Conservation (phyloP, 1,284 basidiomycete genomes). For the Mycena citricolor region DNA sequence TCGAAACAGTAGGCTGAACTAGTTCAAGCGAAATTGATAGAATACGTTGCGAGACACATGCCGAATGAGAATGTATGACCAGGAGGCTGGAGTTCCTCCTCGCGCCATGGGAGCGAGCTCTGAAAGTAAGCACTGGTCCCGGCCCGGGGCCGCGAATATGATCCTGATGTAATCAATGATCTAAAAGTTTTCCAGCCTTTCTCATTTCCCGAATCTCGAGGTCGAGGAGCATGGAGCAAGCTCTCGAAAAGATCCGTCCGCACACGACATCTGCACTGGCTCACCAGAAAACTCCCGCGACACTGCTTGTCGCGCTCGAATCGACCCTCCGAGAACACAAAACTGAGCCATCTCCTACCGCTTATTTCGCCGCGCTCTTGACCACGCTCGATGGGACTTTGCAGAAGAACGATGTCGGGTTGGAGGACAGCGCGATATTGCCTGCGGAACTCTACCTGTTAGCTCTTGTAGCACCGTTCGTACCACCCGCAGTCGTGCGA, state of each 20-base stretch:
- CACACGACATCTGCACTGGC: constrained; percentile 80
- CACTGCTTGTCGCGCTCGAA: constrained; percentile 87
- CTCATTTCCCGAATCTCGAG: constrained; percentile 9
- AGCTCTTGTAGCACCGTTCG: constrained; percentile 74
- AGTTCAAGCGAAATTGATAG: constrained; percentile 1
- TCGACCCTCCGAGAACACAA: constrained; percentile 81
- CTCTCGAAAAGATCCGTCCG: constrained; percentile 84
- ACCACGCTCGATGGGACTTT: constrained; percentile 77
- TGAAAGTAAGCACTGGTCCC: constrained; percentile 2
- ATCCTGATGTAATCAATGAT: neutral
- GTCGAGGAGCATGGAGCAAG: constrained; percentile 48
- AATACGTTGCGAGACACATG: constrained; percentile 25
- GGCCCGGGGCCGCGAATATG: constrained; percentile 8
- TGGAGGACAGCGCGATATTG: constrained; percentile 79
- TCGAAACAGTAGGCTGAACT: constrained; percentile 60
- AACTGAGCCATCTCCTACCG: constrained; percentile 70
- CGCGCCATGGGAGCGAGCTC: no score
- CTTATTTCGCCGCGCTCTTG: constrained; percentile 86
- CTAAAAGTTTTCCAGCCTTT: constrained; percentile 4
- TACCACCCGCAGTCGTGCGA: constrained; percentile 73
- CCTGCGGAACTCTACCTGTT: constrained; percentile 91
- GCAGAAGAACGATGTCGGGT: constrained; percentile 58
- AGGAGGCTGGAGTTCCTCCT: constrained; percentile 38
- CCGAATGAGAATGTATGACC: constrained; percentile 71
- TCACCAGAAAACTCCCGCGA: constrained; percentile 91